These are phyloP conservation scores for Aspergillus sp. DNA, from an alignment of 2,329 filamentous ascomycete species.

Conservation along the genomic window DNA sequence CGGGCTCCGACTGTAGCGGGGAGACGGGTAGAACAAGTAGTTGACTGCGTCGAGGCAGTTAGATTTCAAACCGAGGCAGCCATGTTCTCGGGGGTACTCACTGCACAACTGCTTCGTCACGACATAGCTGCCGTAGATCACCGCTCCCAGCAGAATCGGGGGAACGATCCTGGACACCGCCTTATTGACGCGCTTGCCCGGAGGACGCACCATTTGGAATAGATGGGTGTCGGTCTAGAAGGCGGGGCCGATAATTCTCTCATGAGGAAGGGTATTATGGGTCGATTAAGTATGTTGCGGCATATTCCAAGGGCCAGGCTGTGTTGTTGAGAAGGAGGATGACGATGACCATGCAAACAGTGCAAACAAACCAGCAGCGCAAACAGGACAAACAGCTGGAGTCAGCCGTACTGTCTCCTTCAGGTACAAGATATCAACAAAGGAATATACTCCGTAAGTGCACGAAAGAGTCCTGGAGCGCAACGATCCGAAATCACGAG, in stretches of 20 bases:
- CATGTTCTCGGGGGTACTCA: no score
- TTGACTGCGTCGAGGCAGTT: constrained; percentile 44
- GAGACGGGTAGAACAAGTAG: constrained; percentile 53
- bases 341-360: neutral
- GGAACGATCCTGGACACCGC: constrained; percentile 61
- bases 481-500: no score
- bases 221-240: neutral
- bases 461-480: no score
- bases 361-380: constrained; percentile 3
- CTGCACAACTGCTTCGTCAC: constrained; percentile 59
- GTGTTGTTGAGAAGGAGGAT: neutral
- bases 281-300: neutral
- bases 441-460: no score
- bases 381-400: constrained; percentile 10
- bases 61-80: no score
- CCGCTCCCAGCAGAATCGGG: constrained; percentile 53
- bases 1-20: constrained; percentile 28
- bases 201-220: constrained; percentile 23
- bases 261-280: neutral
- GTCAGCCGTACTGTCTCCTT: no score
- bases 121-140: constrained; percentile 63
- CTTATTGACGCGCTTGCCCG: constrained; percentile 42
- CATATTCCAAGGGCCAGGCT: neutral
- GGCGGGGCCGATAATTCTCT: neutral
- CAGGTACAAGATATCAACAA: no score